Evolutionary conservation across 345 rosid species (phyloP).

Genomic region (Raphanus sativus): DNA sequence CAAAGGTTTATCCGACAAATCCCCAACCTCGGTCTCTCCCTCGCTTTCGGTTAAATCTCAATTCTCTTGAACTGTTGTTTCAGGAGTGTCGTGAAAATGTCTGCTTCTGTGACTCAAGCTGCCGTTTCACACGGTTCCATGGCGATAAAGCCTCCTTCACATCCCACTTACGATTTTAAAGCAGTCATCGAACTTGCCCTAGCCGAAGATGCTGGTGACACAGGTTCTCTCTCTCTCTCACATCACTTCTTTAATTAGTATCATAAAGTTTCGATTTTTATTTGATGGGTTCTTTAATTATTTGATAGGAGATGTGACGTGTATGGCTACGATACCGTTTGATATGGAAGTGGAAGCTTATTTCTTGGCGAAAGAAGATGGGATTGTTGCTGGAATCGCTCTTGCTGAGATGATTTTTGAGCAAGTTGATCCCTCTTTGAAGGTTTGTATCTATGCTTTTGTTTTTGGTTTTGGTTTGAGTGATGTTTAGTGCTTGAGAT

Average conservation of each 20-base stretch:
- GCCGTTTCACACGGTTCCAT: conserved; percentile 43
- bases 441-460: conserved; percentile 43
- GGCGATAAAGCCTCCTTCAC: conserved; percentile 79
- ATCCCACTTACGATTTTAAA: conserved; percentile 84
- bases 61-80: not conserved
- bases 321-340: conserved; percentile 82
- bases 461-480: not conserved
- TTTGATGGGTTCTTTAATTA: not conserved
- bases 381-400: conserved; percentile 78
- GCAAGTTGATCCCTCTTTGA: conserved; percentile 81
- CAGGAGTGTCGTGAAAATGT: conserved; percentile 56
- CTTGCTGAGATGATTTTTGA: conserved; percentile 84
- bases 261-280: not conserved
- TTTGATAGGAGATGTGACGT: conserved; percentile 77
- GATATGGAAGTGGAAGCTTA: conserved; percentile 89
- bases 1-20: conserved; percentile 47
- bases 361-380: conserved; percentile 93
- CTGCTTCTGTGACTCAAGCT: conserved; percentile 39
- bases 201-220: conserved; percentile 89
- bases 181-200: conserved; percentile 71
- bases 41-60: not conserved
- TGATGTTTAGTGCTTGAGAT: not conserved
- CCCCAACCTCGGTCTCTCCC: not conserved
- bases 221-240: conserved; percentile 50
- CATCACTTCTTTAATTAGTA: not conserved